Evolutionary conservation across 495 filamentous ascomycete species (phyloP), one percentile per base, ranked within the genome.

Genomic region (Pyronema omphalodes): DNA sequence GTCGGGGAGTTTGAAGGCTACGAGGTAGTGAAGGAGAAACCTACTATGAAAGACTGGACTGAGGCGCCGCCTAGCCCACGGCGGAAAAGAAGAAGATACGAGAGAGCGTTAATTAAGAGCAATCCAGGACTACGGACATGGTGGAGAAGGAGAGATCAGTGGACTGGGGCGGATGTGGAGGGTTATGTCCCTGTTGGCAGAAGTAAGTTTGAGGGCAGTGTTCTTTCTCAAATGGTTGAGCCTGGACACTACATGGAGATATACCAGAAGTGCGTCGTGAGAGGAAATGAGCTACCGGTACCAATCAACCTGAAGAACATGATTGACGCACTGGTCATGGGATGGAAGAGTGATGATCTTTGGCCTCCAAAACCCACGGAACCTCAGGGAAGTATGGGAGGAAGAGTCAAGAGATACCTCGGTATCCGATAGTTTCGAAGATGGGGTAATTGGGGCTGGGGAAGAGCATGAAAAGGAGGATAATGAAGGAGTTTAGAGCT

Each of bases 261-360:
- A 53, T 96, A 94, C 71, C 79, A 78, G 62, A 93, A 94, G 65
- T 79, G 93, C 50, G 75, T 95, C 37, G 60, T 85, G 4, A 79
- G 91, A 59, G 74, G 74, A 14, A 74, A 86, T 55, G 81, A 84
- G 0, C 88, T 91, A 0, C 78, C 78, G 1, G 78, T 93, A 8
- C 91, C 91, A 12, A 81, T 98, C 55, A 94, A 94, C 60, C 76
- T 98, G 6, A 67, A 72, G 36, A 83, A 93, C 61, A 75, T 95
- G 63, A 78, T 82, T 18, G 74, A 78, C n/a, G 76, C 84, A 33
- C 81, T 89, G 60, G 88, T 96, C 2, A 75, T 81, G 40, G 91
- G 91, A 35, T 96, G 91, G 91, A 89, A 93, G 67, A 74, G 82
- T 43, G 88, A 93, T 62, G 91, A 87, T 15, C 83, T 93, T 63